These are phyloP conservation scores for Ganoderma boninense DNA, from an alignment of 1,284 basidiomycete genomes.

Conservation along the genomic window DNA sequence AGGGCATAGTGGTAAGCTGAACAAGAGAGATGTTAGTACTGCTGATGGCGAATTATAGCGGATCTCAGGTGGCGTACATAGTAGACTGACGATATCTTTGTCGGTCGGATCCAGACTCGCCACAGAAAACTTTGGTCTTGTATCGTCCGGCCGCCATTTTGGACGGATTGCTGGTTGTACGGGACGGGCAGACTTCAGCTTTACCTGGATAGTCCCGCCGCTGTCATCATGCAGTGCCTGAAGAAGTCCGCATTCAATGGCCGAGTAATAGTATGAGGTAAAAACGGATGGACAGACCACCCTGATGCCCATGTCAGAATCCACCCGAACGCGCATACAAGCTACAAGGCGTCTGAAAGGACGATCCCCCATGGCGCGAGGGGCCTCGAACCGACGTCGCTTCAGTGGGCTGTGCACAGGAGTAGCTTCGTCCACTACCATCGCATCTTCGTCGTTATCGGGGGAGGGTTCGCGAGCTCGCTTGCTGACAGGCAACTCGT, in stretches of 20 bases:
- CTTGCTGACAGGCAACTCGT: not conserved
- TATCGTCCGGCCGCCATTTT: not conserved
- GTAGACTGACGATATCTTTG: too few species aligned
- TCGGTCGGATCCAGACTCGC: not conserved
- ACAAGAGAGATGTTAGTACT: too few species aligned
- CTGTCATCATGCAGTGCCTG: not conserved
- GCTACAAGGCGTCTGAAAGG: not conserved
- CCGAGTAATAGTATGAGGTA: not conserved
- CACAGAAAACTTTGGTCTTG: not conserved
- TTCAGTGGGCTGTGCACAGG: not conserved
- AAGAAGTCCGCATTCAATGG: not conserved
- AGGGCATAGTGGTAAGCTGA: too few species aligned
- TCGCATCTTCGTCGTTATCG: not conserved
- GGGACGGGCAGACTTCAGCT: not conserved
- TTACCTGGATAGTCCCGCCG: not conserved
- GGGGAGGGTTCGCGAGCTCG: not conserved
- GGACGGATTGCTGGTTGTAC: not conserved
- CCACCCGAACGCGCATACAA: not conserved
- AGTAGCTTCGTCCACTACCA: not conserved
- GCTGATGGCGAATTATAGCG: too few species aligned
- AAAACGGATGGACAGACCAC: not conserved
- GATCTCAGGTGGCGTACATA: too few species aligned
- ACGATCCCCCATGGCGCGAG: not conserved
- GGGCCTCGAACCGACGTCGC: not conserved
- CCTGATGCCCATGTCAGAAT: not conserved